Evolutionary conservation across 140 eudicot genomes (phyloP).

Genomic region (Erigeron philadelphicus): DNA sequence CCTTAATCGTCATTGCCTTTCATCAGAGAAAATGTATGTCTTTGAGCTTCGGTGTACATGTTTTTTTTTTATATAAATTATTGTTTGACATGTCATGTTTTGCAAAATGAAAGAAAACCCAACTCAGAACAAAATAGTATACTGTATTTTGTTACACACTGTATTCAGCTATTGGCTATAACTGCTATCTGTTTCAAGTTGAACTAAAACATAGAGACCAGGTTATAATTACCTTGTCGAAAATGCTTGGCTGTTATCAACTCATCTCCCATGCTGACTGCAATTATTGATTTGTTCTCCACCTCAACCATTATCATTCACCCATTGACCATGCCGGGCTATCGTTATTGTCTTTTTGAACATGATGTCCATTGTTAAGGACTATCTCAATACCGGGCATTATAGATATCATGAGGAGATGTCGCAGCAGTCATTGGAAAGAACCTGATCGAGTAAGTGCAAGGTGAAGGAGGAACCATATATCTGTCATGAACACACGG

Average conservation of each 20-base stretch:
- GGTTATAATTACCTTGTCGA: constrained; percentile 13
- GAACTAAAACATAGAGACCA: constrained; percentile 17
- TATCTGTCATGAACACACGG: constrained; percentile 79
- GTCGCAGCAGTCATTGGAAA: constrained; percentile 46
- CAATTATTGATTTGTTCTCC: constrained; percentile 13
- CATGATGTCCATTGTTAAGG: not conserved
- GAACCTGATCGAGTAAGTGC: constrained; percentile 60
- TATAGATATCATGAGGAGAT: constrained; percentile 47
- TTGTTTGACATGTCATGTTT: not conserved
- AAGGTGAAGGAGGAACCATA: constrained; percentile 68
- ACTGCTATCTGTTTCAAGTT: constrained; percentile 5
- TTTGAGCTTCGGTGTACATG: not conserved
- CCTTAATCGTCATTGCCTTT: not conserved
- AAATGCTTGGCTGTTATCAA: constrained; percentile 8
- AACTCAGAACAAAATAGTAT: constrained; percentile 6
- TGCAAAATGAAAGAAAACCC: not conserved
- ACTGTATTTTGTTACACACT: not conserved
- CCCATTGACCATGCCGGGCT: constrained; percentile 14
- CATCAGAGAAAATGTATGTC: not conserved
- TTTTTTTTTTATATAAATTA: no score
- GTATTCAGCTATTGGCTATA: not conserved
- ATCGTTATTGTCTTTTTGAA: constrained; percentile 22
- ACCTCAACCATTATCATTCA: not conserved
- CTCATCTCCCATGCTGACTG: constrained; percentile 11
- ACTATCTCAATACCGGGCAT: constrained; percentile 36